phyloP scores from a whole-genome alignment of 73 alveolate species.

The Breviolum minutum region DNA sequence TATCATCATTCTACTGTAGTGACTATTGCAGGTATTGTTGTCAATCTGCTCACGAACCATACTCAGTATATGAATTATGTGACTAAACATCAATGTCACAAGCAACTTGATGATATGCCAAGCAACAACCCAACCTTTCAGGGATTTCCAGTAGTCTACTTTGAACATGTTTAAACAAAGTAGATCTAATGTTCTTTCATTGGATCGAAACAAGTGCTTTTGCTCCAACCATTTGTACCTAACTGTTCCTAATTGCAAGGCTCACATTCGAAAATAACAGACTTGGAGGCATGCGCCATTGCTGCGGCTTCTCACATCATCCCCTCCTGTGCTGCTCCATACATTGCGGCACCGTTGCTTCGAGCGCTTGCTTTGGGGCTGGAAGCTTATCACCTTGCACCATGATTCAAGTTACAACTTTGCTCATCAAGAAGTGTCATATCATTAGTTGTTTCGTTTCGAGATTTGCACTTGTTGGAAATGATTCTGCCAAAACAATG shows the following conservation, averaged over 20 bases:
- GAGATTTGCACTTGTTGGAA: neutral
- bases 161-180: no score
- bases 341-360: conserved; percentile 65
- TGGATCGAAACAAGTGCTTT: no score
- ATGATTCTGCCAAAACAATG: neutral
- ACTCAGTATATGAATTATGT: no score
- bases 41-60: no score
- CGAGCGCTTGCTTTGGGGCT: conserved; percentile 60
- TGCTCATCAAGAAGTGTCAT: neutral
- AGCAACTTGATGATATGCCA: no score
- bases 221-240: neutral
- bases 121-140: no score
- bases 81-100: no score
- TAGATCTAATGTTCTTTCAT: no score
- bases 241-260: neutral
- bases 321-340: conserved; percentile 85
- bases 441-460: neutral
- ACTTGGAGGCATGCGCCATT: conserved; percentile 54
- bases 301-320: conserved; percentile 67
- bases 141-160: no score
- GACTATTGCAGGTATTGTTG: no score
- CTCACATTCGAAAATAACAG: neutral
- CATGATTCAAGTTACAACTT: neutral
- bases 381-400: neutral
- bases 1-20: no score